Evolutionary conservation across 2,329 filamentous ascomycete genomes (phyloP).

Genomic region (Pestalotiopsis sp.): DNA sequence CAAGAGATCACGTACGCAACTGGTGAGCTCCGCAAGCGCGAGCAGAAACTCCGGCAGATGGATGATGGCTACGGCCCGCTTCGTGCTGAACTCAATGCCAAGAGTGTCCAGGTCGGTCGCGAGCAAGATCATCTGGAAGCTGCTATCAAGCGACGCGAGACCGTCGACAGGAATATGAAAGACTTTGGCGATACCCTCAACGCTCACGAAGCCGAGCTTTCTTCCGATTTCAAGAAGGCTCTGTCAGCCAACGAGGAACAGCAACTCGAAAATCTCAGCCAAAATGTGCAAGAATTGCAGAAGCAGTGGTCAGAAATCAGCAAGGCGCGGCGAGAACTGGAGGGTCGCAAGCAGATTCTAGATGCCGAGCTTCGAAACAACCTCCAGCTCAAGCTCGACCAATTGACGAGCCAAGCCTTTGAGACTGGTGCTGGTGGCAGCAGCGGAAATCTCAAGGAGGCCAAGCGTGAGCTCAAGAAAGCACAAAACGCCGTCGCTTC

Average conservation of each 20-base stretch:
- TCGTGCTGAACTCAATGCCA: slow-evolving; percentile 74
- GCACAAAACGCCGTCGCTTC: slow-evolving; percentile 68
- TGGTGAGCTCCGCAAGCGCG: slow-evolving; percentile 79
- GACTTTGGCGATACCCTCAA: slow-evolving; percentile 74
- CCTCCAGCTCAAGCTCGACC: slow-evolving; percentile 82
- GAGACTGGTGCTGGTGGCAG: slow-evolving; percentile 67
- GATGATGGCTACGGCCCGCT: slow-evolving; percentile 83
- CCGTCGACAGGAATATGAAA: slow-evolving; percentile 75
- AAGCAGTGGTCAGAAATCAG: slow-evolving; percentile 78
- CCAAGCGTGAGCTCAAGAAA: slow-evolving; percentile 79
- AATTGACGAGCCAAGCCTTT: slow-evolving; percentile 76
- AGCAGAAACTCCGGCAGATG: slow-evolving; percentile 75
- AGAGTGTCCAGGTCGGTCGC: slow-evolving; percentile 74
- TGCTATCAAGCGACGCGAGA: slow-evolving; percentile 65
- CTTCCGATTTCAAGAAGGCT: slow-evolving; percentile 89
- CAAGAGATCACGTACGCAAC: slow-evolving; percentile 89
- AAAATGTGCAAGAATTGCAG: slow-evolving; percentile 72
- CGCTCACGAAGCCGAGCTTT: slow-evolving; percentile 79
- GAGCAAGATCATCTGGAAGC: slow-evolving; percentile 74
- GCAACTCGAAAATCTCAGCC: slow-evolving; percentile 72
- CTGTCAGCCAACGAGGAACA: slow-evolving; percentile 81
- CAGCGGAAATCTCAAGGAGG: slow-evolving; percentile 72
- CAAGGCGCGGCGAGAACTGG: slow-evolving; percentile 73
- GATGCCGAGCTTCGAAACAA: slow-evolving; percentile 91
- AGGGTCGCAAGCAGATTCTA: slow-evolving; percentile 78